These are phyloP conservation scores for Eucommia ulmoides DNA, from an alignment of 257 asterid species.

Conservation along the genomic window DNA sequence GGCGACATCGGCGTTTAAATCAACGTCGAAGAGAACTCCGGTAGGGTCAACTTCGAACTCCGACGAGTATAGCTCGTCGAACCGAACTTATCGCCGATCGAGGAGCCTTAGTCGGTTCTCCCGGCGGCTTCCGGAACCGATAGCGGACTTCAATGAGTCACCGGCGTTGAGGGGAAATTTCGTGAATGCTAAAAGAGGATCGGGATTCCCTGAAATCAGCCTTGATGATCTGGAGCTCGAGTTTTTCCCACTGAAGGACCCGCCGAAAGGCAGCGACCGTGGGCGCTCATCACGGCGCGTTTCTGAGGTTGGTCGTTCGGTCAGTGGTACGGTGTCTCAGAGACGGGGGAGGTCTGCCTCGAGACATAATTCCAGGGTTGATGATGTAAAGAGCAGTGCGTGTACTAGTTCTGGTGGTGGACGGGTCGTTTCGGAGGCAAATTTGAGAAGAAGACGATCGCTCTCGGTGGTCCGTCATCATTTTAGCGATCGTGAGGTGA, in stretches of 20 bases:
- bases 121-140: slow-evolving; percentile 22
- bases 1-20: slow-evolving; percentile 87
- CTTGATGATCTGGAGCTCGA: slow-evolving; percentile 81
- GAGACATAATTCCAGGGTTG: slow-evolving; percentile 19
- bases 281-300: slow-evolving; percentile 28
- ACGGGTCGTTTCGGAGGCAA: slow-evolving; percentile 19
- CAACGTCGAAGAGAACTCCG: slow-evolving; percentile 47
- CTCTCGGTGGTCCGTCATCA: slow-evolving; percentile 54
- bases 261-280: slow-evolving; percentile 25
- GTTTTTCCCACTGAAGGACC: slow-evolving; percentile 35
- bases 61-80: slow-evolving; percentile 20
- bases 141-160: slow-evolving; percentile 20
- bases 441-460: slow-evolving; percentile 56
- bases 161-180: slow-evolving; percentile 52
- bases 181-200: slow-evolving; percentile 69
- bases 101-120: slow-evolving; percentile 35
- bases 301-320: slow-evolving; percentile 66
- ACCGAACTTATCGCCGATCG: slow-evolving; percentile 26
- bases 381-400: slow-evolving; percentile 11
- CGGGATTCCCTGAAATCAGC: slow-evolving; percentile 62
- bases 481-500: slow-evolving; percentile 62
- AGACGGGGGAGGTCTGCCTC: slow-evolving; percentile 81
- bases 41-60: slow-evolving; percentile 30
- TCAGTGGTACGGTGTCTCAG: slow-evolving; percentile 46
- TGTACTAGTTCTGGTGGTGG: slow-evolving; percentile 22